Conservation (phyloP, 495 filamentous ascomycete species). For the Penicillium robsamsonii region DNA sequence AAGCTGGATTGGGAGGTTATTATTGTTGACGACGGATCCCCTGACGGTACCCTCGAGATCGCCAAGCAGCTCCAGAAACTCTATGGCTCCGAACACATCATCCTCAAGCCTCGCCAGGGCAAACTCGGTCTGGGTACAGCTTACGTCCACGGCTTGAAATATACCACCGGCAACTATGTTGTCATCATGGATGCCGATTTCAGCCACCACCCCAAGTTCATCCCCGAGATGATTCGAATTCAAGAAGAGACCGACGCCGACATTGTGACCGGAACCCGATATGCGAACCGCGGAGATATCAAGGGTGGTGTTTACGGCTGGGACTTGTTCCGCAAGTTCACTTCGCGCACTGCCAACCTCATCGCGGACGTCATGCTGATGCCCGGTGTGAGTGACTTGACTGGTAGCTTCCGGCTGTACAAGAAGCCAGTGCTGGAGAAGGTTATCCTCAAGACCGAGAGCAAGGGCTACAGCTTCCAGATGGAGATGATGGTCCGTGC, state of each 20-base stretch:
- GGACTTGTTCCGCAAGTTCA: constrained; percentile 95
- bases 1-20: constrained; percentile 97
- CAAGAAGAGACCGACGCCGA: constrained; percentile 75
- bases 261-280: constrained; percentile 94
- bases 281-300: constrained; percentile 60
- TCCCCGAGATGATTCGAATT: constrained; percentile 78
- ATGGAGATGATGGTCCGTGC: constrained; percentile 97
- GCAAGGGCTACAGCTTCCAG: constrained; percentile 97
- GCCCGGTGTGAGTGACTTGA: constrained; percentile 95
- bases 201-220: constrained; percentile 96
- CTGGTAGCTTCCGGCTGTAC: constrained; percentile 91
- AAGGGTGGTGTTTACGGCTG: constrained; percentile 93
- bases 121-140: constrained; percentile 97
- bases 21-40: constrained; percentile 96
- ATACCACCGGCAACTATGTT: constrained; percentile 83
- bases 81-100: constrained; percentile 71
- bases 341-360: constrained; percentile 85
- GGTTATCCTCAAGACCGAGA: constrained; percentile 81
- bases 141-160: constrained; percentile 92
- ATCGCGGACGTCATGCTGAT: constrained; percentile 92
- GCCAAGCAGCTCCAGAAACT: constrained; percentile 84
- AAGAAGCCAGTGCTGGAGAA: constrained; percentile 86
- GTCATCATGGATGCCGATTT: constrained; percentile 99
- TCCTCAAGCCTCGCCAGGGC: constrained; percentile 81
- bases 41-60: constrained; percentile 88